A percentile compares a stretch with the other conserved stretches of the same genome.
phyloP scores from a whole-genome alignment of 2,329 filamentous ascomycete species.

The Alternaria ethzedia region DNA sequence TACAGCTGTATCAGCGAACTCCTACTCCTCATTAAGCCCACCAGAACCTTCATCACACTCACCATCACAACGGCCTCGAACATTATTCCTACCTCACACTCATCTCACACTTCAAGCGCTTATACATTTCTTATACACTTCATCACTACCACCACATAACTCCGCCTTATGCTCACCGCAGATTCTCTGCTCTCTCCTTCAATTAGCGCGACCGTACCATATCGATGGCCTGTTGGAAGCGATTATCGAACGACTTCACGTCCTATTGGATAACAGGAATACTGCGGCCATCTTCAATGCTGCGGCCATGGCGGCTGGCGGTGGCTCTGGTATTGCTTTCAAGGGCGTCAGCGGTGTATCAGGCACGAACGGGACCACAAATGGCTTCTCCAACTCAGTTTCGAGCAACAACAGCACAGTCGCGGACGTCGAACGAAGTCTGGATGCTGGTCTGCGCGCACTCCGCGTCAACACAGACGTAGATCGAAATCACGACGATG shows the following conservation, averaged over 20 bases:
- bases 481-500: conserved; percentile 39
- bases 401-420: conserved; percentile 6
- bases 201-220: conserved; percentile 90
- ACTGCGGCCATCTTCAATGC: conserved; percentile 98
- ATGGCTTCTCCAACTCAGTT: conserved; percentile 18
- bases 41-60: conserved; percentile 61
- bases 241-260: conserved; percentile 87
- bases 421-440: conserved; percentile 30
- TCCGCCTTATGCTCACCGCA: conserved; percentile 89
- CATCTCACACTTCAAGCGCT: conserved; percentile 87
- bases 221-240: conserved; percentile 92
- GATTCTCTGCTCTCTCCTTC: conserved; percentile 91
- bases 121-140: conserved; percentile 93
- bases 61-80: conserved; percentile 75
- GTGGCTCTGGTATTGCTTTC: conserved; percentile 81
- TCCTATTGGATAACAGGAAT: conserved; percentile 88
- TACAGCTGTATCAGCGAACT: conserved; percentile 49
- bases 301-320: conserved; percentile 95
- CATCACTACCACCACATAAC: conserved; percentile 76
- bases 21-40: conserved; percentile 54
- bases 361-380: conserved; percentile 34
- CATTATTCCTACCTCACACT: conserved; percentile 92
- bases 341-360: conserved; percentile 39
- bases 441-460: conserved; percentile 45
- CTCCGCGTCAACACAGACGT: conserved; percentile 61